Conservation (phyloP, 2,329 filamentous ascomycete species). For the Cordyceps militaris region DNA sequence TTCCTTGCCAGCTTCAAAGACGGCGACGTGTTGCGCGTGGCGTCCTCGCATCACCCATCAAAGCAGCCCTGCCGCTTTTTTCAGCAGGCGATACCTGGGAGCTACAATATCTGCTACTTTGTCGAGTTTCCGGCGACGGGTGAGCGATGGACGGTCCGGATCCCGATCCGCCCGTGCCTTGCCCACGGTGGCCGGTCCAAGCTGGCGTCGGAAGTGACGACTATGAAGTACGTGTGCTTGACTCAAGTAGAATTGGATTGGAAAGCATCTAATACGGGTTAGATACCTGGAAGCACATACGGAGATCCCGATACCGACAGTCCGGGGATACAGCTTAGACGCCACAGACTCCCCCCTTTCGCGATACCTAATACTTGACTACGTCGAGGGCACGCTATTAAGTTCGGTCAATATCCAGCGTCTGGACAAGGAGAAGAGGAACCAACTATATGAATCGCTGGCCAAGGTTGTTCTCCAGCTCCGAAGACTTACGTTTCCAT, state of each 20-base stretch:
- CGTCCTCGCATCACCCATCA: conserved; percentile 14
- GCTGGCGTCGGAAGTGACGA: conserved; percentile 17
- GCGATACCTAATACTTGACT: conserved; percentile 19
- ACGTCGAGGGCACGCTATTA: conserved; percentile 14
- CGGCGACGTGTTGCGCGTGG: conserved; percentile 11
- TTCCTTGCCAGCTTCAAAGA: conserved; percentile 15
- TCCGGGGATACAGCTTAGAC: conserved; percentile 12
- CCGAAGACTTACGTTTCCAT: conserved; percentile 15
- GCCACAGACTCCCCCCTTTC: conserved; percentile 2
- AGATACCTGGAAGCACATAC: conserved; percentile 15
- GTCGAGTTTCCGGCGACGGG: conserved; percentile 14
- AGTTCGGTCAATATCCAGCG: not conserved
- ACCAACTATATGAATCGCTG: conserved; percentile 7
- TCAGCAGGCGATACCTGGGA: conserved; percentile 13
- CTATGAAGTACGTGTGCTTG: conserved; percentile 14
- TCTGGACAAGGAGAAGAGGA: not conserved
- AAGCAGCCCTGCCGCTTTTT: conserved; percentile 16
- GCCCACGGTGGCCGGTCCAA: conserved; percentile 7
- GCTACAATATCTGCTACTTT: conserved; percentile 19
- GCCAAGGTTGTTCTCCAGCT: conserved; percentile 14
- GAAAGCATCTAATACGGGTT: not conserved
- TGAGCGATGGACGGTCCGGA: conserved; percentile 15
- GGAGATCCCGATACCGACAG: conserved; percentile 14
- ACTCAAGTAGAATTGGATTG: not conserved
- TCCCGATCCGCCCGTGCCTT: conserved; percentile 14